Percentiles rank a stretch among this genome's conserved stretches.
Evolutionary conservation across 139 green algal species (phyloP).

Genomic region (Picochlorum sp.): DNA sequence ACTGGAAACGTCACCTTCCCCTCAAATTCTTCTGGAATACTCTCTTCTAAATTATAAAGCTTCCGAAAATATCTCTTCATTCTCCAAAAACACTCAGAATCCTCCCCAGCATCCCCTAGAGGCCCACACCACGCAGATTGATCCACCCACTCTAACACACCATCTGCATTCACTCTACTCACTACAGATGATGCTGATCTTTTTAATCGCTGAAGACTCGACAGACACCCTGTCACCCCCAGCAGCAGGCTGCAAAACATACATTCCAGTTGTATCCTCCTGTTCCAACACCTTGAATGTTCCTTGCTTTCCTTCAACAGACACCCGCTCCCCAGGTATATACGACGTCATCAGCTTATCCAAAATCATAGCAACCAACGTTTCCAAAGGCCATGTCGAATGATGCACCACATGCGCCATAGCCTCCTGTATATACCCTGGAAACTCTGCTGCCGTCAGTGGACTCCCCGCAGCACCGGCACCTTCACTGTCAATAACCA

Average conservation of each 20-base stretch:
- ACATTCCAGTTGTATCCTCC: too few relatives aligned
- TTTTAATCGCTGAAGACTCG: too few relatives aligned
- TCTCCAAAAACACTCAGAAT: not conserved
- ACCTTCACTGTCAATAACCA: not conserved
- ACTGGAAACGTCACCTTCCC: slow-evolving; percentile 2
- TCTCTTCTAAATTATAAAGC: not conserved
- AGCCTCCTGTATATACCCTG: not conserved
- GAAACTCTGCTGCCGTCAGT: not conserved
- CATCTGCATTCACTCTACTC: not conserved
- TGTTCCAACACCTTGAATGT: too few relatives aligned
- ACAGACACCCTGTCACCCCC: too few relatives aligned
- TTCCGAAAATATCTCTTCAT: not conserved
- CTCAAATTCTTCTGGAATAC: not conserved
- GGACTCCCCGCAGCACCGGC: not conserved
- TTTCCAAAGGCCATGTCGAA: not conserved
- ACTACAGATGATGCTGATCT: too few relatives aligned
- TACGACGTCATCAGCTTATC: not conserved
- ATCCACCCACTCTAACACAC: not conserved
- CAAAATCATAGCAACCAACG: not conserved
- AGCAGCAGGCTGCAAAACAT: too few relatives aligned
- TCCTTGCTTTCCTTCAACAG: not conserved
- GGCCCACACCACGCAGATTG: not conserved
- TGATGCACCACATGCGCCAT: not conserved
- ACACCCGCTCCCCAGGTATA: not conserved
- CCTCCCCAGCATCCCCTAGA: not conserved